These are phyloP conservation scores for Hyaloperonospora brassicae DNA, from an alignment of 352 stramenopile genomes.

Conservation along the genomic window DNA sequence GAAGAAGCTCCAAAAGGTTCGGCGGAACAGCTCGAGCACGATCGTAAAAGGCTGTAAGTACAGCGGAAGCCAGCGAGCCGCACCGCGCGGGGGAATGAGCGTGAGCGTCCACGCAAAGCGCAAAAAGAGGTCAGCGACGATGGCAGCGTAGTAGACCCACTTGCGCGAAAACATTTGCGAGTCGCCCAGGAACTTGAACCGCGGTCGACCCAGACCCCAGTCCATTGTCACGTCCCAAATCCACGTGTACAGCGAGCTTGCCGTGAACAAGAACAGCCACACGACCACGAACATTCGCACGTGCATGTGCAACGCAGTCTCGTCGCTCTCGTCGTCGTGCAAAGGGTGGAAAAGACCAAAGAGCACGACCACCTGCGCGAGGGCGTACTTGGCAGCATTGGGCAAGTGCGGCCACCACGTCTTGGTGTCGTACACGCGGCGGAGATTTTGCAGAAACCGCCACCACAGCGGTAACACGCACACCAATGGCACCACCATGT, in stretches of 20 bases:
- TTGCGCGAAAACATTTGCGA: conserved; percentile 80
- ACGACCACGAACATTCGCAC: conserved; percentile 47
- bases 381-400: conserved; percentile 94
- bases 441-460: conserved; percentile 95
- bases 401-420: conserved; percentile 92
- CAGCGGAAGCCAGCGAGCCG: conserved; percentile 46
- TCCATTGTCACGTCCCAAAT: conserved; percentile 84
- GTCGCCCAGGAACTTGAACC: conserved; percentile 69
- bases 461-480: conserved; percentile 93
- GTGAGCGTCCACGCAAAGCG: conserved; percentile 79
- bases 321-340: conserved; percentile 28
- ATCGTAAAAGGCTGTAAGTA: conserved; percentile 84
- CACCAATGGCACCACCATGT: conserved; percentile 91
- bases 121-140: conserved; percentile 73
- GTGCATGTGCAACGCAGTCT: conserved; percentile 17
- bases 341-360: conserved; percentile 85
- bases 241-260: conserved; percentile 77
- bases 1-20: conserved; percentile 86
- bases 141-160: conserved; percentile 75
- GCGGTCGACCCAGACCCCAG: conserved; percentile 72
- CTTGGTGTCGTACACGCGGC: conserved; percentile 91
- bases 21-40: conserved; percentile 75
- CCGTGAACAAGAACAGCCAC: conserved; percentile 74
- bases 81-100: conserved; percentile 61
- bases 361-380: conserved; percentile 76